Evolutionary conservation across 176 grass and related monocot genomes (phyloP).

Genomic region (Oropetium thomaeum): DNA sequence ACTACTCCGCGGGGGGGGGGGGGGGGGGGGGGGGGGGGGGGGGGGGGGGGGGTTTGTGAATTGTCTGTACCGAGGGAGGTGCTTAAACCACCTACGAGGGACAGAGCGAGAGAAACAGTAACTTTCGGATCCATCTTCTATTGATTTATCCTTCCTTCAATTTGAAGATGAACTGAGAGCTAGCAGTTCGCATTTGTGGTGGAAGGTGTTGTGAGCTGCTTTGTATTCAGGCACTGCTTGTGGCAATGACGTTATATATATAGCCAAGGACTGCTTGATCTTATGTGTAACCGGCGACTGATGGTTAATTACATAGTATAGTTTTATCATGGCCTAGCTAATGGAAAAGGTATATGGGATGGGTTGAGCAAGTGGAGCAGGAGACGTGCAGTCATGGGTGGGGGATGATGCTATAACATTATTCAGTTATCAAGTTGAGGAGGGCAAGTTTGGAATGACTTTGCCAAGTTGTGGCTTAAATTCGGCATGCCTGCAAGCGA

Average conservation of each 20-base stretch:
- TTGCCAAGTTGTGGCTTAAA: not conserved
- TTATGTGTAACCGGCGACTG: not conserved
- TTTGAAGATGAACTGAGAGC: not conserved
- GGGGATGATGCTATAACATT: not conserved
- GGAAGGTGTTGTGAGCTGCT: constrained; percentile 15
- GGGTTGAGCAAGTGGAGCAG: constrained; percentile 18
- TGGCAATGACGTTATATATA: not conserved
- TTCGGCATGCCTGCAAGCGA: constrained; percentile 26
- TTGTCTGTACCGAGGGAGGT: constrained; percentile 56
- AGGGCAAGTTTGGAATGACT: constrained; percentile 45
- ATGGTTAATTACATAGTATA: not conserved
- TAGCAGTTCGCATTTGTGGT: not conserved
- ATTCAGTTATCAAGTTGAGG: not conserved
- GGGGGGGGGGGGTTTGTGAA: no score
- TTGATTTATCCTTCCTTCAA: not conserved
- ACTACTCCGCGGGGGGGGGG: no score
- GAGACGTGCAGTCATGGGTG: not conserved
- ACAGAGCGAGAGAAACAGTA: constrained; percentile 53
- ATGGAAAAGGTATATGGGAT: not conserved
- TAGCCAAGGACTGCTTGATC: not conserved
- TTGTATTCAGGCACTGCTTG: constrained; percentile 20
- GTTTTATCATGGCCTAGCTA: not conserved
- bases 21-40: no score
- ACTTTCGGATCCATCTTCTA: constrained; percentile 60
- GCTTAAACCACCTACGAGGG: constrained; percentile 66